phyloP scores from a whole-genome alignment of 2,329 filamentous ascomycete genomes.

The Didymella pinodella region DNA sequence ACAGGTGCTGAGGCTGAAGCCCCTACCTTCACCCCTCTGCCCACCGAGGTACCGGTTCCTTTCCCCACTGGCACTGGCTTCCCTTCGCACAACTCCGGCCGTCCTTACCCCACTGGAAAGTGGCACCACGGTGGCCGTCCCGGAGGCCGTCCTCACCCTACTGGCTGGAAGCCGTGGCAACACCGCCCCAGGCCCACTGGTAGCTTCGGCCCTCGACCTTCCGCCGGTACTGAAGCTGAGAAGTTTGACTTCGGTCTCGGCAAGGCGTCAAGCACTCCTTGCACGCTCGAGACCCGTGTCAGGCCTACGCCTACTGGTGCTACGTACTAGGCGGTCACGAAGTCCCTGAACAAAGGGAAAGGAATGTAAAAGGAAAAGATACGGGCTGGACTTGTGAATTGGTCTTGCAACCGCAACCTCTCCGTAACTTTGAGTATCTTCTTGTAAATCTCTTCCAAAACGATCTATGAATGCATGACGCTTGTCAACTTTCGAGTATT shows the following conservation, averaged over 20 bases:
- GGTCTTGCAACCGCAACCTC: not conserved
- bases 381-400: not conserved
- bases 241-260: conserved; percentile 19
- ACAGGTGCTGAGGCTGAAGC: conserved; percentile 10
- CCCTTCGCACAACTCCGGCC: conserved; percentile 9
- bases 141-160: conserved; percentile 29
- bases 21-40: conserved; percentile 8
- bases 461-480: conserved; percentile 8
- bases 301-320: conserved; percentile 29
- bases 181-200: conserved; percentile 13
- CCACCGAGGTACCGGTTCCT: not conserved
- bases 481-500: conserved; percentile 1
- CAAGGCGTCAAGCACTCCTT: conserved; percentile 27
- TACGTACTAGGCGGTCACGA: conserved; percentile 2
- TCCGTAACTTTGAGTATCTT: conserved; percentile 4
- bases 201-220: conserved; percentile 13
- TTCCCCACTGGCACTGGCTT: conserved; percentile 7
- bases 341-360: not conserved
- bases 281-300: conserved; percentile 34
- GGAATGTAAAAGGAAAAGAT: not conserved
- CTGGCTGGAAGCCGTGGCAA: conserved; percentile 27
- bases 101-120: conserved; percentile 19
- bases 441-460: conserved; percentile 19
- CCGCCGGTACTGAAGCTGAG: conserved; percentile 16
- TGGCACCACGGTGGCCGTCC: conserved; percentile 18